Evolutionary conservation across 257 asterid species (phyloP), one percentile per base, ranked within the genome.

Genomic region (Vinca minor): DNA sequence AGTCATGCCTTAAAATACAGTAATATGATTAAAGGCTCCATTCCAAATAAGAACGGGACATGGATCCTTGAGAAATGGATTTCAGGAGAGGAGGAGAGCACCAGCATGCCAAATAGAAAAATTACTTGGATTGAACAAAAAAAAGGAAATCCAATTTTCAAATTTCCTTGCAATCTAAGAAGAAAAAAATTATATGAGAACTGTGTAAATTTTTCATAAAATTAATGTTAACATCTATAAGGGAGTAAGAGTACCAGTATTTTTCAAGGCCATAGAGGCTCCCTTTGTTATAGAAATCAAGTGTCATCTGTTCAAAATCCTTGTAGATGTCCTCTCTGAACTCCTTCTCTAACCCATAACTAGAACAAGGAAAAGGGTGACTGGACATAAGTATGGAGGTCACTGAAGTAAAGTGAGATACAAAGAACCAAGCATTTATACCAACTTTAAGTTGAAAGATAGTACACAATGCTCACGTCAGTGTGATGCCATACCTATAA

Each of bases 321-420:
- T 76, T 77, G 41, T 85, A 92, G 34, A 92, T 79, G 65, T 87
- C 95, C 65, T 77, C 83, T 54, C 78, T 81, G 59, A 85, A 89
- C 32, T 87, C 91, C 82, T 78, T 89, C 84, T 92, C 97, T 84
- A 92, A 78, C 45, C 96, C 91, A 74, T 87, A 87, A 78, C 98
- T 92, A 80, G 70, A 74, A 60, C 45, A 71, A 67, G 49, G 13
- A 69, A 39, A 41, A 18, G 63, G 20, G 36, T n/a, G 62, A 59
- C 34, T 10, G 25, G 64, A 20, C 59, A 58, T 46, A 17, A 44
- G 7, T 46, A 18, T 53, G 42, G 26, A 52, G 29, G 39, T 26
- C 35, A 73, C 42, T 12, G 11, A 66, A 55, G 36, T 8, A 15
- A 0, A 31, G 39, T 11, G n/a, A 52, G 42, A 68, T 18, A 47